A percentile compares a stretch with the other conserved stretches of the same genome.
Conservation (phyloP, 805 yeast species). For the Candida insectorum region DNA sequence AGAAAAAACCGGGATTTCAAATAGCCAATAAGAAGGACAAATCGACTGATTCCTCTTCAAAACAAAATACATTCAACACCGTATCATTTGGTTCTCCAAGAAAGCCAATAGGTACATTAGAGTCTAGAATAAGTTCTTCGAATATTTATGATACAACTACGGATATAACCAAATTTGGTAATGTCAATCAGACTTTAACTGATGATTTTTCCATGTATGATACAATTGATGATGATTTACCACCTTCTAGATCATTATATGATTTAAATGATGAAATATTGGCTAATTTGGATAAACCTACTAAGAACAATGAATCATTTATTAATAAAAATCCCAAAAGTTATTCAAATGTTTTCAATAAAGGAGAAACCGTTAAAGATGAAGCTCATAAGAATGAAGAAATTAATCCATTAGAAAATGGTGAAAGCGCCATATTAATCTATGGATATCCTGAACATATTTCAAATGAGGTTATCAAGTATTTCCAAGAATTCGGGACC, state of each 20-base stretch:
- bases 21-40: slow-evolving; percentile 19
- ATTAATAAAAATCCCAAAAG: slow-evolving; percentile 44
- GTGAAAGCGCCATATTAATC: slow-evolving; percentile 70
- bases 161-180: slow-evolving; percentile 20
- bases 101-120: slow-evolving; percentile 15
- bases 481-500: slow-evolving; percentile 75
- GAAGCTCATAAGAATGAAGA: slow-evolving; percentile 4
- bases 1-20: slow-evolving; percentile 39
- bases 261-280: slow-evolving; percentile 46
- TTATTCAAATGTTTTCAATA: slow-evolving; percentile 45
- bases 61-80: slow-evolving; percentile 25
- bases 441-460: slow-evolving; percentile 85
- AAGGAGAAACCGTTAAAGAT: slow-evolving; percentile 14
- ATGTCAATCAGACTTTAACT: slow-evolving; percentile 25
- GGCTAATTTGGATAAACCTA: slow-evolving; percentile 31
- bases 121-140: slow-evolving; percentile 14
- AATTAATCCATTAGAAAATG: slow-evolving; percentile 22
- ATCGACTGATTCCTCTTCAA: slow-evolving; percentile 4
- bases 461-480: slow-evolving; percentile 62
- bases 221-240: slow-evolving; percentile 35
- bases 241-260: slow-evolving; percentile 49
- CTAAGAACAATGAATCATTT: slow-evolving; percentile 35
- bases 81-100: slow-evolving; percentile 32
- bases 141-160: slow-evolving; percentile 19
- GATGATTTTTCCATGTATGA: slow-evolving; percentile 26